Percentiles rank a stretch among this genome's conserved stretches.
Evolutionary conservation across 148 eudicot species (phyloP).

Genomic region (Spergularia bocconei): DNA sequence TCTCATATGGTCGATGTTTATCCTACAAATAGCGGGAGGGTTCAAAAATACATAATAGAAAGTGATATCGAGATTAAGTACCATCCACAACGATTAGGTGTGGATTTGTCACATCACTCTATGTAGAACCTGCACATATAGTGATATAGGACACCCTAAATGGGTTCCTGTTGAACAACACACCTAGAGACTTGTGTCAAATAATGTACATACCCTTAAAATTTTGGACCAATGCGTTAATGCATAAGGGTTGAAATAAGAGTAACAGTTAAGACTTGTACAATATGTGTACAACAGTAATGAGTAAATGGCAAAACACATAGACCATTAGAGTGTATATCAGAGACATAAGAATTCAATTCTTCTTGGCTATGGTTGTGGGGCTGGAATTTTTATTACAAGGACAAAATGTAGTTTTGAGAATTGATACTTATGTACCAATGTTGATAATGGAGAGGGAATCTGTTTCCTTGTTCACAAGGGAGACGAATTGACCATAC

Average conservation of each 20-base stretch:
- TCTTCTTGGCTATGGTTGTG: constrained; percentile 24
- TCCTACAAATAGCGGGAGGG: no score
- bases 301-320: constrained; percentile 16
- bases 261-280: constrained; percentile 17
- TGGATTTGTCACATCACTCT: not conserved
- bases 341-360: not conserved
- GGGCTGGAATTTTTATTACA: constrained; percentile 20
- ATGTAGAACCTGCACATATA: constrained; percentile 10
- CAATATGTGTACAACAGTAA: constrained; percentile 19
- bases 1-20: no score
- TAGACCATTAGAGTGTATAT: constrained; percentile 20
- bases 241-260: not conserved
- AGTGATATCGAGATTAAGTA: no score
- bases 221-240: constrained; percentile 14
- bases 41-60: no score
- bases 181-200: not conserved
- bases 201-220: not conserved
- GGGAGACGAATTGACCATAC: no score
- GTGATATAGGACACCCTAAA: not conserved
- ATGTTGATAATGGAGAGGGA: not conserved
- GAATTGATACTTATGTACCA: not conserved
- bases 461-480: not conserved
- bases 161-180: constrained; percentile 2
- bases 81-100: not conserved
- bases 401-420: constrained; percentile 7